Percentiles rank a stretch among this genome's conserved stretches.
phyloP scores from a whole-genome alignment of 371 early-diverging fungal species.

The Aphelidium insulamus region DNA sequence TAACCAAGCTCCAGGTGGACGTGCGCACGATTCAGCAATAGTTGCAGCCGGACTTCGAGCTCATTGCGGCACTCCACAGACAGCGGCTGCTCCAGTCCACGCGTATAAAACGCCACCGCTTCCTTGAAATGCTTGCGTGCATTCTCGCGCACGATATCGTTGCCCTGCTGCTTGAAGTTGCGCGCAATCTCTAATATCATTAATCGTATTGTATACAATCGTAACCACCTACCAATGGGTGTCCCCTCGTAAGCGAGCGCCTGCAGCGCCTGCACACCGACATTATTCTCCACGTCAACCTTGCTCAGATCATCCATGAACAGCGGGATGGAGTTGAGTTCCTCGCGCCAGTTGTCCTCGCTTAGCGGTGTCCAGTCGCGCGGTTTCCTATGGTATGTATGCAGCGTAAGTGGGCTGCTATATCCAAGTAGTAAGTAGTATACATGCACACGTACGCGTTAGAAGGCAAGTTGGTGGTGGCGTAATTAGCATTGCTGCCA shows the following conservation, averaged over 20 bases:
- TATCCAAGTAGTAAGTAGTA: too few species aligned
- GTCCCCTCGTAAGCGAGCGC: conserved; percentile 77
- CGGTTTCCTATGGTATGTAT: too few species aligned
- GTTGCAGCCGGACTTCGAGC: too few species aligned
- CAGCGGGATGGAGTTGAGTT: conserved; percentile 54
- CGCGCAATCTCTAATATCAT: conserved; percentile 49
- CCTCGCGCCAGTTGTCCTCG: conserved; percentile 21
- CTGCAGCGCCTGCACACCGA: conserved; percentile 57
- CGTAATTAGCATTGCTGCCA: too few species aligned
- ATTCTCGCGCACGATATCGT: conserved; percentile 62
- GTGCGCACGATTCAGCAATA: conserved; percentile 87
- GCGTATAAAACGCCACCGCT: conserved; percentile 66
- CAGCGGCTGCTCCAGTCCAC: conserved; percentile 57
- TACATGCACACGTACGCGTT: too few species aligned
- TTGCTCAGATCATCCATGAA: conserved; percentile 63
- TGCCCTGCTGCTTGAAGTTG: conserved; percentile 89
- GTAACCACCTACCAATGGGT: conserved; percentile 47
- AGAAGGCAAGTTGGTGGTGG: too few species aligned
- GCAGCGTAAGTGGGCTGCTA: too few species aligned
- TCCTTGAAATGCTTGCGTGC: conserved; percentile 31
- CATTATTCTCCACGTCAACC: conserved; percentile 45
- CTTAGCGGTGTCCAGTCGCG: too few species aligned
- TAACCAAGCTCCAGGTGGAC: conserved; percentile 68
- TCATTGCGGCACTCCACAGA: conserved; percentile 52
- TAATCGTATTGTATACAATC: background rate